These are phyloP conservation scores for Sistotremastrum niveocremeum DNA, from an alignment of 768 basidiomycete species.

Conservation along the genomic window DNA sequence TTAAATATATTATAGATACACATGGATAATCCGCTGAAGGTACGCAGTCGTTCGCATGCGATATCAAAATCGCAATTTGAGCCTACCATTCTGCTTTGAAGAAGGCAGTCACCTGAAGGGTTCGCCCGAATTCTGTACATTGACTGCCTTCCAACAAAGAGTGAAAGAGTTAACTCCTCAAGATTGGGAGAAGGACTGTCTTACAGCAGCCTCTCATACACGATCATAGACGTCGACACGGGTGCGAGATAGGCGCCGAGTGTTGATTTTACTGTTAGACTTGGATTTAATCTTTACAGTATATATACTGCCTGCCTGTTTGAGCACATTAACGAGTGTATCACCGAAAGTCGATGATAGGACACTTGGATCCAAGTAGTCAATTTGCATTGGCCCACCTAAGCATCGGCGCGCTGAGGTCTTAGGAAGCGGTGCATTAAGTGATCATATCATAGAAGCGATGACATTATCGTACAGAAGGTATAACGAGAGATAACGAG, in stretches of 20 bases:
- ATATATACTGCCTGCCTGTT: too few relatives aligned
- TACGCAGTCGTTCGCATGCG: constrained; percentile 54
- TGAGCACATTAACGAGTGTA: too few relatives aligned
- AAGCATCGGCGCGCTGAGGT: too few relatives aligned
- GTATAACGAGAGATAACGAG: too few relatives aligned
- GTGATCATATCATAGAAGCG: too few relatives aligned
- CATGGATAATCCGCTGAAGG: background rate
- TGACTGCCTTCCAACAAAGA: constrained; percentile 46
- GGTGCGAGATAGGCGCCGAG: background rate
- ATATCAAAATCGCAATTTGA: constrained; percentile 55
- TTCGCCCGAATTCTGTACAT: constrained; percentile 60
- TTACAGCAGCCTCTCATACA: constrained; percentile 7
- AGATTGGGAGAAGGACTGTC: constrained; percentile 57
- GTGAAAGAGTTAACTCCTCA: constrained; percentile 51
- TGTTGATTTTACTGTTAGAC: background rate
- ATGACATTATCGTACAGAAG: too few relatives aligned
- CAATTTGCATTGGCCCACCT: too few relatives aligned
- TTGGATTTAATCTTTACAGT: too few relatives aligned
- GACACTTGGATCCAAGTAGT: too few relatives aligned
- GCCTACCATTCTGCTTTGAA: constrained; percentile 50
- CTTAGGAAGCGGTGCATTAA: too few relatives aligned
- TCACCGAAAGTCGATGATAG: too few relatives aligned
- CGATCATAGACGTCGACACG: too few relatives aligned
- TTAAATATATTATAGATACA: background rate
- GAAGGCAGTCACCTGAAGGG: constrained; percentile 56